Base-by-base conservation (phyloP, 2,329 filamentous ascomycete genomes). In the Lachnellula arida region DNA sequence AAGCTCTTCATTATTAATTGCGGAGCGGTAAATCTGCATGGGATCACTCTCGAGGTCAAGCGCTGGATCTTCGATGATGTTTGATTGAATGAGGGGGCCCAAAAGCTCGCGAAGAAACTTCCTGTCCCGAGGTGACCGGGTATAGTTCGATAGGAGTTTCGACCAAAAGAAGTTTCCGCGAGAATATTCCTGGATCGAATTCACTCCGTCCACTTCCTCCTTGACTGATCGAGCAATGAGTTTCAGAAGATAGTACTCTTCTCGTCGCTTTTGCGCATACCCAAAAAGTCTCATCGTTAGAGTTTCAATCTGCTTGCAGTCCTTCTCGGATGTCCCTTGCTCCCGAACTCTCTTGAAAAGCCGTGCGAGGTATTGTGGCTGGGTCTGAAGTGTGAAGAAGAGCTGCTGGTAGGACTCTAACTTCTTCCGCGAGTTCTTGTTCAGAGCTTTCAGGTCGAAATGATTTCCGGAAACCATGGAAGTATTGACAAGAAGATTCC, bases 1-100 rank as follows among this genome's bases (percentile, higher is more conserved):
- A 23, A 99, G 83, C 73, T 99, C 94, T 72, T 97, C 93, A 66
- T 99, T 96, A 75, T 95, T 97, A 74, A 99, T 95, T 14, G 91
- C 87, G 5, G 91, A 94, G 43, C 89, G 85, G 73, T 99, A 97
- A 55, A 99, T 99, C 65, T 97, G 93, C 78, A 97, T 87, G 0
- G 94, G 94, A 68, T 99, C 94, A 70, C 93, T 97, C 73, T 99
- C 94, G 25, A 99, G 79, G 70, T 99, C 93, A 35, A 99, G 78
- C 5, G 87, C 87, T 12, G 91, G 86, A 64, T 97, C 94, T 53
- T 96, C 94, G 53, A 97, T 86, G 66, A 99, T 91, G 68, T 94
- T 93, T 69, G 96, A 89, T 60, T 89, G 88, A 63, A 99, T 88
- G 48, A 99, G 74, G 1, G 89, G 86, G 0, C 91, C 91, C 4